Conservation (phyloP, 163 green algal genomes). For the Scenedesmus sp. region DNA sequence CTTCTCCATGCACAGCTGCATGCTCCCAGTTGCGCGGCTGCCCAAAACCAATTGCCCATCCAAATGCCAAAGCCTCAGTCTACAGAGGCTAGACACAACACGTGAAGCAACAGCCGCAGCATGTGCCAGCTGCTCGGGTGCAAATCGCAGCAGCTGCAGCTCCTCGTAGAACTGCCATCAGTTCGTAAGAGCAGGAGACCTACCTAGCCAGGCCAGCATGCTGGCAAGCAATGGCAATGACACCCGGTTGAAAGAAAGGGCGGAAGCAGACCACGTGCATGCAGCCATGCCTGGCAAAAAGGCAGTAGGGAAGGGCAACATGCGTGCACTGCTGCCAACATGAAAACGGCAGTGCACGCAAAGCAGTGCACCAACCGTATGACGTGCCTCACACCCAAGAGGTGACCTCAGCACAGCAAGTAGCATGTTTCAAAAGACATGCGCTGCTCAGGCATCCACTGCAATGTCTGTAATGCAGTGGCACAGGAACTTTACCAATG, state of each 20-base stretch:
- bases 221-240: not conserved
- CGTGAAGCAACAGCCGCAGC: not conserved
- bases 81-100: not conserved
- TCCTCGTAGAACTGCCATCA: not conserved
- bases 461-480: too few species aligned
- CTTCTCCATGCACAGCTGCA: not conserved
- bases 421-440: not conserved
- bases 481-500: not conserved
- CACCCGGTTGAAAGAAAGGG: not conserved
- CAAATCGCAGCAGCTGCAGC: not conserved
- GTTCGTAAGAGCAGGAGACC: not conserved
- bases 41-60: not conserved
- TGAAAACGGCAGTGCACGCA: not conserved
- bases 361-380: not conserved
- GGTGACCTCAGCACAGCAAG: not conserved
- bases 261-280: not conserved
- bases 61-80: not conserved
- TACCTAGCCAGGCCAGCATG: not conserved
- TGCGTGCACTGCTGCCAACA: not conserved
- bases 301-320: not conserved
- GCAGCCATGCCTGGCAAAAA: not conserved
- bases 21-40: not conserved
- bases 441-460: not conserved
- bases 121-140: not conserved
- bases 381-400: not conserved